Conservation (phyloP, 2,329 filamentous ascomycete species). For the Lasiodiplodia citricola region DNA sequence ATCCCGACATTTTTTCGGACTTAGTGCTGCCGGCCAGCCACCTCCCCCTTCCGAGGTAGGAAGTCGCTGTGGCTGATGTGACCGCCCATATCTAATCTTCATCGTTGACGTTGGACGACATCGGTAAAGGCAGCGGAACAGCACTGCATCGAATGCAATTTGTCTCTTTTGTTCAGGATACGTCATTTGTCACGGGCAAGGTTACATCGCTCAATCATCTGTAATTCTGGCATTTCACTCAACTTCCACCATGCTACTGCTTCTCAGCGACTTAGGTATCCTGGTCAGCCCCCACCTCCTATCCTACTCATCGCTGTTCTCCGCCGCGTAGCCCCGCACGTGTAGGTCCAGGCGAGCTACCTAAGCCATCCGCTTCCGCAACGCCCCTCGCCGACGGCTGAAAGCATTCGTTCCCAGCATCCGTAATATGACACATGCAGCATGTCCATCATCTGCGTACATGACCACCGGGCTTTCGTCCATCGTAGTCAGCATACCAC, state of each 20-base stretch:
- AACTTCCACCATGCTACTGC: slow-evolving; percentile 14
- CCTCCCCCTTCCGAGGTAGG: slow-evolving; percentile 21
- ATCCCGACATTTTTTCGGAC: slow-evolving; percentile 27
- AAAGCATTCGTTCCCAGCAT: slow-evolving; percentile 5
- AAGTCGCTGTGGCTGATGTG: slow-evolving; percentile 12
- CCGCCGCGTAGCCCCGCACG: neutral
- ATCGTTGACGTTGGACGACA: neutral
- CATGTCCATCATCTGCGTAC: slow-evolving; percentile 7
- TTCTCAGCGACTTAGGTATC: slow-evolving; percentile 2
- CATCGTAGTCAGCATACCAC: slow-evolving; percentile 7
- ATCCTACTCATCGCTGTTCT: slow-evolving; percentile 13
- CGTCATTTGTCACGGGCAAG: neutral
- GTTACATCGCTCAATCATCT: neutral
- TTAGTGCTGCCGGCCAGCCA: slow-evolving; percentile 13
- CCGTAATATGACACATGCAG: slow-evolving; percentile 8
- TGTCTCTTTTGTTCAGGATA: neutral
- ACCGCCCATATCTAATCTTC: neutral
- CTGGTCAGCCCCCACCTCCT: neutral
- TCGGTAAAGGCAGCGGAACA: neutral
- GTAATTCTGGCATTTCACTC: slow-evolving; percentile 15
- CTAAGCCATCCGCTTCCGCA: neutral
- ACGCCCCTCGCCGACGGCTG: slow-evolving; percentile 6
- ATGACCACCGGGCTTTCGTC: slow-evolving; percentile 1
- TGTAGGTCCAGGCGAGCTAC: neutral
- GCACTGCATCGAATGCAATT: neutral